Base-by-base conservation (phyloP, 495 filamentous ascomycete genomes). In the Tuber calosporum region DNA sequence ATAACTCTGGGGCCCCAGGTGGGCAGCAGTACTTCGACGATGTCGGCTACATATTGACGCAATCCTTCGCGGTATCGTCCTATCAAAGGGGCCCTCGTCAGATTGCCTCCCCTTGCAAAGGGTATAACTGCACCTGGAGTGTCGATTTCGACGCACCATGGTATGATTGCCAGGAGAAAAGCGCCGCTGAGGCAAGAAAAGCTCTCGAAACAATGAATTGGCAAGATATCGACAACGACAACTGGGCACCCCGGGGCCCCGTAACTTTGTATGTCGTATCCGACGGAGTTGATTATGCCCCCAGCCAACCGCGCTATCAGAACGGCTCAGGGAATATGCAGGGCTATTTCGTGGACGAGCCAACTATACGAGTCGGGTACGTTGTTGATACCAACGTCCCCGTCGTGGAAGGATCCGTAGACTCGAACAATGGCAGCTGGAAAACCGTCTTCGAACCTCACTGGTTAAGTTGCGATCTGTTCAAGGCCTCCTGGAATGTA, bases 111-210 rank as follows among this genome's bases (percentile, higher is more conserved):
- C 83, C 72, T 48, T 82, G 81, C 48, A 38, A 69, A 1, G 80
- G 83, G 30, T 84, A 75, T 75, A 84, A 84, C 66, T 84, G 83
- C 66, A 82, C 82, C 0, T 84, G 83, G 72, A 43, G 36, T 0
- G 72, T 81, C 69, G 53, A 39, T 13, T 84, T 84, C 38, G 37
- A 74, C 20, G 83, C 72, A 11, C 83, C 83, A 1, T 83, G 83
- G 48, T 84, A 84, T 69, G 83, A 82, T 69, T 84, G 83, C 79
- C 26, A 81, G 48, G 58, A 80, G 74, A 66, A 74, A 66, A 48
- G 42, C 1, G 39, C 34, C 5, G 43, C 39, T 0, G 48, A 73
- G 20, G 48, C 48, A 5, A 58, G 48, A 15, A 30, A 30, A 4
- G 48, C 48, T 30, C 15, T 58, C 4, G n/a, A 58, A 2, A 58